phyloP scores from a whole-genome alignment of 108 stramenopile genomes.

The Cyclotella sp. region DNA sequence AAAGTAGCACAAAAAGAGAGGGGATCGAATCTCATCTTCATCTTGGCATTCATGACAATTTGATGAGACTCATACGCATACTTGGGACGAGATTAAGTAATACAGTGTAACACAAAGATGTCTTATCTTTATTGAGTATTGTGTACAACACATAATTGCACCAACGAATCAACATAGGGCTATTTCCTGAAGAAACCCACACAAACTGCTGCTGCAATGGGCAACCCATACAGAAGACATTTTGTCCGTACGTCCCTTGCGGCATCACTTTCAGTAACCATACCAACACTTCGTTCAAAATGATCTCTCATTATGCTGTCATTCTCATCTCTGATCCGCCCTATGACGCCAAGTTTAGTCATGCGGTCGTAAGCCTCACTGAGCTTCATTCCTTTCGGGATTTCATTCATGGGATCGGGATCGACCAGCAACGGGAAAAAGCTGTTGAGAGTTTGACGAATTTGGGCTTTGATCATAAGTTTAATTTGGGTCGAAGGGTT shows the following conservation, averaged over 20 bases:
- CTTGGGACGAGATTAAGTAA: too few relatives aligned
- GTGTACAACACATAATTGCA: too few relatives aligned
- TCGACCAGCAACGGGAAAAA: constrained; percentile 34
- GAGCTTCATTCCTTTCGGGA: constrained; percentile 22
- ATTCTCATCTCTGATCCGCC: constrained; percentile 29
- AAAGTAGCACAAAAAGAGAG: too few relatives aligned
- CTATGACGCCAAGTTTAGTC: constrained; percentile 38
- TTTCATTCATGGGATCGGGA: constrained; percentile 43
- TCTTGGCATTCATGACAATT: too few relatives aligned
- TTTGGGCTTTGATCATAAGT: constrained; percentile 31
- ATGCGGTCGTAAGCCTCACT: constrained; percentile 50
- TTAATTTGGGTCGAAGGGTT: constrained; percentile 30
- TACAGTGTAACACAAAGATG: too few relatives aligned
- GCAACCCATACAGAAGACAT: not conserved
- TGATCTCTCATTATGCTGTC: constrained; percentile 38
- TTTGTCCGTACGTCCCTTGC: not conserved
- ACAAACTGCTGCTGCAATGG: not conserved
- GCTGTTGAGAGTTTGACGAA: constrained; percentile 14
- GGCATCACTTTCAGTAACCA: constrained; percentile 25
- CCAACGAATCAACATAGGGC: not conserved
- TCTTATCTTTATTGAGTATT: too few relatives aligned
- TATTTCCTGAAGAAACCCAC: not conserved
- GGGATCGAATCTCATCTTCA: too few relatives aligned
- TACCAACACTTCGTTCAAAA: constrained; percentile 47
- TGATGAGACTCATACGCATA: too few relatives aligned